Conservation (phyloP, 306 rosid species). For the Sesbania bispinosa region DNA sequence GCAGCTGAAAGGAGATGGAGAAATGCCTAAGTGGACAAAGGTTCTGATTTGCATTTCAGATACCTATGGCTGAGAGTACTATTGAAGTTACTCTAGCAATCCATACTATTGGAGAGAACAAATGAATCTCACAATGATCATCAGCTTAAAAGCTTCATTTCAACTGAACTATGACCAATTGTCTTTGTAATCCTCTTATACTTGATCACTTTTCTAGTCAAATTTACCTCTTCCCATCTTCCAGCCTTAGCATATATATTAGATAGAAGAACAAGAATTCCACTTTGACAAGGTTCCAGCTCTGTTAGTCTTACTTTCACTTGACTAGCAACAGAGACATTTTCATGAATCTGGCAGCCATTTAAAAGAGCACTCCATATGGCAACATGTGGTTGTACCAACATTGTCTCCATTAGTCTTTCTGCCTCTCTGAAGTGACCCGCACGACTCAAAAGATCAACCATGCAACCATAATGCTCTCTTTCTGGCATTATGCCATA, state of each 20-base stretch:
- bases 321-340: conserved; percentile 48
- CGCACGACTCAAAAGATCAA: conserved; percentile 74
- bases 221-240: conserved; percentile 63
- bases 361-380: conserved; percentile 77
- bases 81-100: conserved; percentile 51
- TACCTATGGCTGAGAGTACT: too few species aligned
- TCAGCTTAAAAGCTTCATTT: conserved; percentile 38
- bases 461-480: conserved; percentile 84
- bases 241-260: conserved; percentile 72
- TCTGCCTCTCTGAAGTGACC: conserved; percentile 62
- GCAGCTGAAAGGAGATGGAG: too few species aligned
- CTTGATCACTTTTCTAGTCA: conserved; percentile 54
- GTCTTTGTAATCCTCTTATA: conserved; percentile 48
- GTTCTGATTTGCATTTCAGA: too few species aligned
- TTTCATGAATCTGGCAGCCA: conserved; percentile 76
- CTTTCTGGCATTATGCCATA: conserved; percentile 51
- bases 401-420: conserved; percentile 49
- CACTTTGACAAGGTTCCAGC: conserved; percentile 53
- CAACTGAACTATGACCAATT: conserved; percentile 63
- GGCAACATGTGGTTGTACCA: conserved; percentile 43
- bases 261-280: conserved; percentile 64
- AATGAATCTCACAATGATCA: conserved; percentile 8
- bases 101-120: conserved; percentile 30
- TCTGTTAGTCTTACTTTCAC: conserved; percentile 39
- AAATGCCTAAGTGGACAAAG: too few species aligned